Base-by-base conservation (phyloP, 371 early-diverging fungal species). In the Mycotypha africana region DNA sequence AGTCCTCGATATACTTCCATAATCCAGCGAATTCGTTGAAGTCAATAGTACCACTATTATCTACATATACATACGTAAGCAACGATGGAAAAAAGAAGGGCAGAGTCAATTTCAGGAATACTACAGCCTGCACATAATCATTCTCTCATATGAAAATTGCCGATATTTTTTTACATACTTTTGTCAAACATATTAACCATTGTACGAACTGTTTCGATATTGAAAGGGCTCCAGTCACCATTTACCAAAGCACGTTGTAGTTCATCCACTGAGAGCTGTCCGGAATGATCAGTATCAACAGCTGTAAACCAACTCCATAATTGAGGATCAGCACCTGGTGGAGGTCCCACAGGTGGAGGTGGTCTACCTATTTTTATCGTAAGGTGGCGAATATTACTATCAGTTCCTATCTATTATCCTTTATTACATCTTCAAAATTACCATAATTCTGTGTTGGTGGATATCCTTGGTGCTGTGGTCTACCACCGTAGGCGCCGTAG, bases 11-110 rank as follows among this genome's bases (percentile, higher is more conserved):
- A 46, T 85, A 85, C 45, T 68, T 62, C 80, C 81, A 85, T 22
- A 93, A 33, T 11, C 34, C 86, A 46, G 82, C 62, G 61, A 93
- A 93, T 49, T 93, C 91, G 50, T 83, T 74, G 58, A 90, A 90
- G 32, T 76, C 71, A 25, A 91, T 82, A 8, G 79, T 81, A 19
- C 91, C 90, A 36, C 67, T 66, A 39, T 74, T 74, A 37, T 74
- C 74, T 67, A 44, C 11, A 12, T 7, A 33, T 2, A n/a, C n/a
- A 16, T 2, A 15, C 26, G n/a, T 11, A 16, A 24, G 23, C 23
- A 20, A 19, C 22, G 4, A 8, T 6, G 3, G 4, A 28, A 15
- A 25, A 25, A 10, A 14, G 7, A 28, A 28, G 11, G 11, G 28
- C 11, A 28, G 28, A 8, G 28, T 8, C 28, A 8, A 28, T 28